Base-by-base conservation (phyloP, 768 basidiomycete genomes). In the Podaxis mareebaensis region DNA sequence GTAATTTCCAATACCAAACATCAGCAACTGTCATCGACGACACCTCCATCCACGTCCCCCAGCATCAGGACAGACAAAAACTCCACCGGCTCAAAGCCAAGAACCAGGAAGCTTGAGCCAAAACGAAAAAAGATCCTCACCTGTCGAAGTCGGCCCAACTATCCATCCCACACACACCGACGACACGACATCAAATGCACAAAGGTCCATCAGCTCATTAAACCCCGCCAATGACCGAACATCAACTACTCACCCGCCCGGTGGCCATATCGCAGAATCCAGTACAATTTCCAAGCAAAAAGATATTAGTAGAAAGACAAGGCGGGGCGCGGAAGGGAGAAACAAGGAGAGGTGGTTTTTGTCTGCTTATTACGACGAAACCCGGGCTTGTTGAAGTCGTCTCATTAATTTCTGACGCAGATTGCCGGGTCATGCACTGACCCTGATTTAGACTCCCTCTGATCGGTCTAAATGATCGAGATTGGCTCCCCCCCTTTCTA, bases 71-170 rank as follows among this genome's bases (percentile, higher is more conserved):
- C 20, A 58, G 46, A 56, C 46, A 26, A 17, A 44, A 22, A 33
- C 33, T 3, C 33, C 33, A 10, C 33, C 17, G 15, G 36, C 15
- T 26, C 33, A 24, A 49, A 17, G 46, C 51, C 22, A 36, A 10
- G 30, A 11, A 40, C 59, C 39, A 55, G 60, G 53, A 48, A 62
- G 30, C 44, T 10, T 7, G 20, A 7, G 20, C 17, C 33, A 53
- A 44, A 64, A 42, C 22, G 58, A 55, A 60, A 68, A 20, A 46
- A 33, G 60, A 33, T 48, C 70, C 81, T 61, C 65, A 91, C 91
- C 84, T 92, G 91, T 65, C 85, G 87, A 48, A 92, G 74, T 74
- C 91, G 90, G 68, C 90, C 91, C 67, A 93, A 82, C 91, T 93
- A 60, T 46, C 44, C 44, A 46, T 17, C 20, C 7, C 44, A 46